These are phyloP conservation scores for Barnettozyma pratensis DNA, from an alignment of 805 yeast species.

Conservation along the genomic window DNA sequence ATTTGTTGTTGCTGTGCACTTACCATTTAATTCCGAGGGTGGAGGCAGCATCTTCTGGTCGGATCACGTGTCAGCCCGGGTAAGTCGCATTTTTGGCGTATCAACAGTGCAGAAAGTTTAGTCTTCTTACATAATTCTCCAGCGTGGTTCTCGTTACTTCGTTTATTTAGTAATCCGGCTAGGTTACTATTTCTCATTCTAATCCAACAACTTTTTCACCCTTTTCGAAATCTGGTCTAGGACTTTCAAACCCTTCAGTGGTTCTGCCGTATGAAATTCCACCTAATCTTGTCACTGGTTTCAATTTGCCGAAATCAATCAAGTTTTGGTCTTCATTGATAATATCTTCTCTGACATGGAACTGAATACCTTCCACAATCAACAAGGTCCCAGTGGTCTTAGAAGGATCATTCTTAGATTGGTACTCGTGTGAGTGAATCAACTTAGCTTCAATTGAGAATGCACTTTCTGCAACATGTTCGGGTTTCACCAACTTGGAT, in stretches of 20 bases:
- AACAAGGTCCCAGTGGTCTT: conserved; percentile 33
- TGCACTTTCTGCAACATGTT: conserved; percentile 58
- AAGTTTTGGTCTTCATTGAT: conserved; percentile 33
- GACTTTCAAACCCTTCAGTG: conserved; percentile 31
- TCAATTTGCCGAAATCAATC: conserved; percentile 42
- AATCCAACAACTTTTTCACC: background rate
- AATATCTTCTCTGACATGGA: conserved; percentile 54
- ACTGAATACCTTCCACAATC: conserved; percentile 51
- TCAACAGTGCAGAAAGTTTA: too few relatives aligned
- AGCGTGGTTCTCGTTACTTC: too few relatives aligned
- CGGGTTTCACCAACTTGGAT: conserved; percentile 43
- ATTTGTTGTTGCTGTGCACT: too few relatives aligned
- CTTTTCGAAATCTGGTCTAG: conserved; percentile 3
- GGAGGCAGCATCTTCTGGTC: too few relatives aligned
- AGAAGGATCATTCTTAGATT: conserved; percentile 33
- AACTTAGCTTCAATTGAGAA: conserved; percentile 54
- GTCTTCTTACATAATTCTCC: too few relatives aligned
- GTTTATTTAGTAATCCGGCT: too few relatives aligned
- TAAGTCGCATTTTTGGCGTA: too few relatives aligned
- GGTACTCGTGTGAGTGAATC: conserved; percentile 39
- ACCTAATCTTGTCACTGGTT: conserved; percentile 53
- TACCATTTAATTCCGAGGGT: too few relatives aligned
- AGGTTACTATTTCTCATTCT: too few relatives aligned
- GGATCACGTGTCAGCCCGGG: too few relatives aligned
- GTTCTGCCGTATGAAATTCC: conserved; percentile 44